Percentiles rank a stretch among this genome's conserved stretches.
phyloP scores from a whole-genome alignment of 768 basidiomycete species.

The Goffeauzyma gilvescens region DNA sequence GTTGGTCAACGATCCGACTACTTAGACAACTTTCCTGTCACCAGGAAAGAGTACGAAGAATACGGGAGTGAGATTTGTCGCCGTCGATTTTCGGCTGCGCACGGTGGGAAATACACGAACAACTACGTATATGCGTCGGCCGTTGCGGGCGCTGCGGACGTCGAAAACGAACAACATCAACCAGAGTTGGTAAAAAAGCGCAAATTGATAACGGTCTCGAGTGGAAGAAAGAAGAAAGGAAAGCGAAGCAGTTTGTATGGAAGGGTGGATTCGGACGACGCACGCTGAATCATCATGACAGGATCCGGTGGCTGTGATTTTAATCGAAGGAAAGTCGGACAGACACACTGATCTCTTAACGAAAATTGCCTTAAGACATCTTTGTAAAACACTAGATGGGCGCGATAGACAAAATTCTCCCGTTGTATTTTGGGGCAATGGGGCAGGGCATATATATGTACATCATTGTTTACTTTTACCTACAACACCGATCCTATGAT shows the following conservation, averaged over 20 bases:
- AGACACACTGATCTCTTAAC: too few relatives aligned
- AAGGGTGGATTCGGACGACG: background rate
- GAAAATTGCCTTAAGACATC: too few relatives aligned
- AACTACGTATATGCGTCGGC: background rate
- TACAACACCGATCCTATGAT: too few relatives aligned
- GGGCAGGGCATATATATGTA: too few relatives aligned
- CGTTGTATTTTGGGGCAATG: too few relatives aligned
- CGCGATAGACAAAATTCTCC: too few relatives aligned
- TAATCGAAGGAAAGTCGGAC: too few relatives aligned
- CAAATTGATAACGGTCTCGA: background rate
- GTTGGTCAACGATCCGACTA: conserved; percentile 42
- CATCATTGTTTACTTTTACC: too few relatives aligned
- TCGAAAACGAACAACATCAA: background rate
- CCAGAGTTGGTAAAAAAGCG: background rate
- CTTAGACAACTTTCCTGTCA: conserved; percentile 43
- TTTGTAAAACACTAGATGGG: too few relatives aligned
- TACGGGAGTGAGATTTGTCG: conserved; percentile 56
- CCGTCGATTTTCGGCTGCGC: conserved; percentile 43
- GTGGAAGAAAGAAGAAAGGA: background rate
- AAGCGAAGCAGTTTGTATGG: background rate
- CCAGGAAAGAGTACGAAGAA: conserved; percentile 68
- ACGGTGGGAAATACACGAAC: conserved; percentile 31
- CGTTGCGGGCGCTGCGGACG: background rate
- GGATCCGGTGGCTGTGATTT: too few relatives aligned
- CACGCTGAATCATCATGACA: too few relatives aligned